Base-by-base conservation (phyloP, 495 filamentous ascomycete genomes). In the Podospora bellae-mahoneyi region DNA sequence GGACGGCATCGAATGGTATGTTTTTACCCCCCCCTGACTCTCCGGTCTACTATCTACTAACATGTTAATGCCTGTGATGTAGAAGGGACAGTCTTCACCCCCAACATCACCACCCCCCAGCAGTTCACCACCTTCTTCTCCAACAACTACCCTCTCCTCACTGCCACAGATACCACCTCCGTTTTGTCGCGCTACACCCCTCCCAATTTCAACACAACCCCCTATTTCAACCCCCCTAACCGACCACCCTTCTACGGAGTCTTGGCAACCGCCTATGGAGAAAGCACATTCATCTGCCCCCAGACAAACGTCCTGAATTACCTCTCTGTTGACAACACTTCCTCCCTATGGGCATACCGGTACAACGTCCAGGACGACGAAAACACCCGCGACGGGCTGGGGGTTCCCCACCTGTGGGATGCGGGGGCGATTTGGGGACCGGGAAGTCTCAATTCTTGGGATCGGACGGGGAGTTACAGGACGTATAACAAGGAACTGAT, bases 271-370 rank as follows among this genome's bases (percentile, higher is more conserved):
- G 80, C 80, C 30, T 89, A 88, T 72, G 85, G 86, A 54, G 89
- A 91, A 72, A 80, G 84, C 1, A 89, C 85, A 2, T 90, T 92
- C 67, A 81, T 85, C 66, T 91, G 89, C 66, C 87, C 89, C 3
- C 80, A 80, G 6, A 65, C 64, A n/a, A 73, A 69, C 65, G 62
- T 83, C 53, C 76, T 82, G 19, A 64, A 70, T 56, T 67, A 71
- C 6, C 62, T 63, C 19, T 76, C 32, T 23, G 20, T 32, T 30
- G 18, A 19, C 55, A 53, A 4, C 10, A 6, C 9, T 28, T 4
- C 16, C 28, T 18, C 27, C 54, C 15, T 32, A 57, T 76, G 66
- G 61, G 58, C 68, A 3, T 77, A 77, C 68, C 71, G 73, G 10
- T 77, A 69, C 72, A 69, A 77, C 69, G 73, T 77, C 48, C 68